Conservation (phyloP, 306 rosid genomes). For the Sicyos edulis region DNA sequence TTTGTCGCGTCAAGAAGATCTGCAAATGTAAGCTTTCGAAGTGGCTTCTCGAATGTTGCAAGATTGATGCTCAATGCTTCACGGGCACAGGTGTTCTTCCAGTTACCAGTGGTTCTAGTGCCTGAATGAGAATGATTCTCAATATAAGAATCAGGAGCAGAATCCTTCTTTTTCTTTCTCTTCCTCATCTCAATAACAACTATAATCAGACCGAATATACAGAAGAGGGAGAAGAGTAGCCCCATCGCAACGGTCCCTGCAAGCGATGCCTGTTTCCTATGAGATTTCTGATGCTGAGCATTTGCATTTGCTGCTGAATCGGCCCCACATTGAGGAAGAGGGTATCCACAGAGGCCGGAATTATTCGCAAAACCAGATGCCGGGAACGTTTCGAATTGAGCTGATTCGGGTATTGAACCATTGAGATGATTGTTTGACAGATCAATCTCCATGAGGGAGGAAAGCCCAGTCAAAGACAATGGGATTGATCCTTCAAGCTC, state of each 20-base stretch:
- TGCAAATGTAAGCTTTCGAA: constrained; percentile 72
- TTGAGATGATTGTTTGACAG: constrained; percentile 57
- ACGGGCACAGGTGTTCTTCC: constrained; percentile 65
- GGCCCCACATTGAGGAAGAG: constrained; percentile 42
- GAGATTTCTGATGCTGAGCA: constrained; percentile 47
- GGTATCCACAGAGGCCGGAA: constrained; percentile 83
- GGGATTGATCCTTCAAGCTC: constrained; percentile 64
- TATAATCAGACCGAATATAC: constrained; percentile 66
- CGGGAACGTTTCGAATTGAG: constrained; percentile 76
- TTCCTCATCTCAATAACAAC: constrained; percentile 63
- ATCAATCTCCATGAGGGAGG: constrained; percentile 64
- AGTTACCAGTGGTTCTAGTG: constrained; percentile 37
- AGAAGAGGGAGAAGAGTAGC: constrained; percentile 66
- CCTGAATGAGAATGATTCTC: constrained; percentile 61
- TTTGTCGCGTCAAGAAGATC: constrained; percentile 87
- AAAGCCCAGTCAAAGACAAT: constrained; percentile 40
- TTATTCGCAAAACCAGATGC: constrained; percentile 45
- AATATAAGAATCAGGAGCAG: constrained; percentile 46
- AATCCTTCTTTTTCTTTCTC: constrained; percentile 73
- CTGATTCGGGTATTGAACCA: constrained; percentile 58
- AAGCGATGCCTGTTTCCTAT: constrained; percentile 60
- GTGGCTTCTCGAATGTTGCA: constrained; percentile 81
- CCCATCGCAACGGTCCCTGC: constrained; percentile 91
- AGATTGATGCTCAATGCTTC: constrained; percentile 92
- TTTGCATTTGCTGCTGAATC: constrained; percentile 17